Base-by-base conservation (phyloP, 495 filamentous ascomycete species). In the Tuber microsphaerosporum region DNA sequence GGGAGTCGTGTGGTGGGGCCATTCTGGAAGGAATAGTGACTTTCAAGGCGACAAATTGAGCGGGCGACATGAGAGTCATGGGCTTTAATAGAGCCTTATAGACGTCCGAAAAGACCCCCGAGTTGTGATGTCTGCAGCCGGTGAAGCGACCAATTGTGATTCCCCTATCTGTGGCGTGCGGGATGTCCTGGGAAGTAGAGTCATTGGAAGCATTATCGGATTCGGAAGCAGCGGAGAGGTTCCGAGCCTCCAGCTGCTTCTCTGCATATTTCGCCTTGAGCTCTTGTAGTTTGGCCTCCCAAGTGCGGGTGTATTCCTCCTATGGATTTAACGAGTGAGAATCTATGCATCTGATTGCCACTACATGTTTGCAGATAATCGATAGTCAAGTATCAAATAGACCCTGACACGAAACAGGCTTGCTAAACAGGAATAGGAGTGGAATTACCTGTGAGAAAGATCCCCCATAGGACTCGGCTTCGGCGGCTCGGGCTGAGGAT, bases 51-150 rank as follows among this genome's bases (percentile, higher is more conserved):
- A 91, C 86, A 14, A 89, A 70, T 65, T 84, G 71, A 79, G 83
- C 84, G 72, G 83, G 78, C 20, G 70, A 31, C 42, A 26, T 72
- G 76, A 31, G 42, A 26, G 56, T 65, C 56, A 65, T 65, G 26
- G 56, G 56, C 26, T 65, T 65, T 31, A 34, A 19, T 70, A 75
- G 79, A 10, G 90, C 87, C 78, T 87, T 89, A 85, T 94, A 98
- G 70, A 99, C 90, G 48, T 88, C 88, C 41, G 95, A 95, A 81
- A 93, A 94, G 12, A 95, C 85, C 39, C 96, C 95, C 74, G 89
- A 89, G 72, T 86, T 88, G 79, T 92, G 84, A 83, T 92, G 90
- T 39, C 88, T 85, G 81, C 92, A 96, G 69, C 89, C 86, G 39
- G 80, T 82, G 82, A 94, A 97, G 44, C 83, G 84, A 10, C 95